Evolutionary conservation across 208 protist genomes (phyloP).

Genomic region (Leishmania lainsoni): DNA sequence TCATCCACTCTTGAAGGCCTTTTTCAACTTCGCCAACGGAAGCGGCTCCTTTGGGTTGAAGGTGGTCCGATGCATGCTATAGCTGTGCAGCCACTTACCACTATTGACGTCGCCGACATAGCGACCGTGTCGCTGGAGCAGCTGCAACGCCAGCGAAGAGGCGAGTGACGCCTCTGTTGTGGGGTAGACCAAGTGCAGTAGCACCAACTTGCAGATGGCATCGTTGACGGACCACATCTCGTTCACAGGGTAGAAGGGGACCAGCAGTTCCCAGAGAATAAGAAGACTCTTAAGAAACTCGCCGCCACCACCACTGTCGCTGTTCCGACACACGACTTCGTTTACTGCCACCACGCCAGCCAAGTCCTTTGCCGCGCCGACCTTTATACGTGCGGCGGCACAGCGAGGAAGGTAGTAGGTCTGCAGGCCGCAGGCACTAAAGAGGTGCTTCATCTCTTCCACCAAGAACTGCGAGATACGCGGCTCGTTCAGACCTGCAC

Average conservation of each 20-base stretch:
- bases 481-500: constrained; percentile 11
- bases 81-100: constrained; percentile 51
- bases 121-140: constrained; percentile 65
- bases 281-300: constrained; percentile 55
- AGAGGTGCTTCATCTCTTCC: constrained; percentile 23
- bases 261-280: constrained; percentile 61
- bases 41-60: constrained; percentile 45
- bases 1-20: constrained; percentile 37
- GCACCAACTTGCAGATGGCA: constrained; percentile 63
- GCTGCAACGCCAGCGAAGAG: constrained; percentile 34
- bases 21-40: constrained; percentile 56
- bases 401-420: constrained; percentile 27
- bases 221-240: constrained; percentile 85
- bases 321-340: constrained; percentile 12
- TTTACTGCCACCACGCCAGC: constrained; percentile 10
- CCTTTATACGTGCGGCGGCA: constrained; percentile 9
- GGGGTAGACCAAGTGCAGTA: constrained; percentile 53
- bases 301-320: constrained; percentile 35
- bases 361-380: not conserved
- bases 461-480: constrained; percentile 10
- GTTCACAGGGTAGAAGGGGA: constrained; percentile 70
- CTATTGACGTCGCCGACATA: constrained; percentile 49
- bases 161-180: constrained; percentile 16
- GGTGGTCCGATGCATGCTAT: constrained; percentile 46
- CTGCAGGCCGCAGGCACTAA: constrained; percentile 28